phyloP scores from a whole-genome alignment of 352 stramenopile species.

The Globisporangium alternatum region DNA sequence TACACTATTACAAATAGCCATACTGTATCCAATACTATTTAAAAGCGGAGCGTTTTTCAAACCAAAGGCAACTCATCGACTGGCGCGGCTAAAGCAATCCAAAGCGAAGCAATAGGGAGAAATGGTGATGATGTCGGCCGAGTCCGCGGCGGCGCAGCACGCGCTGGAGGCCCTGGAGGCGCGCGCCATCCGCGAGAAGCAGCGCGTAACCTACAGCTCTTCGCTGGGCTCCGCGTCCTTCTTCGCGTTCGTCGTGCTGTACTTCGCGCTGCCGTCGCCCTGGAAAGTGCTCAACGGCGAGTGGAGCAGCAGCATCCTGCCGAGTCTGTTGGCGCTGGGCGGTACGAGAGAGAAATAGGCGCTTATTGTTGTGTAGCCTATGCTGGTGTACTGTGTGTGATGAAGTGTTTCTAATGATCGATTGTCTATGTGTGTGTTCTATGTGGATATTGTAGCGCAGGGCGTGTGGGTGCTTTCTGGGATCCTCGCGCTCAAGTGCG shows the following conservation, averaged over 20 bases:
- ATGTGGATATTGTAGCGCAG: slow-evolving; percentile 29
- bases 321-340: slow-evolving; percentile 52
- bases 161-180: slow-evolving; percentile 60
- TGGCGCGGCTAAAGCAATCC: not conserved
- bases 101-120: not conserved
- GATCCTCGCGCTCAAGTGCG: slow-evolving; percentile 56
- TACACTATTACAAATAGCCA: not conserved
- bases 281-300: slow-evolving; percentile 76
- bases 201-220: slow-evolving; percentile 57
- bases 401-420: not conserved
- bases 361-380: not conserved
- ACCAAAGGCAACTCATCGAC: not conserved
- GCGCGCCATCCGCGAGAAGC: slow-evolving; percentile 60
- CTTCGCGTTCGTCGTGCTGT: slow-evolving; percentile 37
- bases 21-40: not conserved
- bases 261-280: slow-evolving; percentile 53
- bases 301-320: slow-evolving; percentile 51
- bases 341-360: slow-evolving; percentile 22
- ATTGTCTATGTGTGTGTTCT: not conserved
- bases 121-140: not conserved
- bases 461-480: slow-evolving; percentile 49
- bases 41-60: not conserved
- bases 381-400: not conserved
- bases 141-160: slow-evolving; percentile 5
- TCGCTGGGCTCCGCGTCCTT: slow-evolving; percentile 45